These are phyloP conservation scores for Magnolia kwangsiensis DNA, from an alignment of 164 flowering plant species.

Conservation along the genomic window DNA sequence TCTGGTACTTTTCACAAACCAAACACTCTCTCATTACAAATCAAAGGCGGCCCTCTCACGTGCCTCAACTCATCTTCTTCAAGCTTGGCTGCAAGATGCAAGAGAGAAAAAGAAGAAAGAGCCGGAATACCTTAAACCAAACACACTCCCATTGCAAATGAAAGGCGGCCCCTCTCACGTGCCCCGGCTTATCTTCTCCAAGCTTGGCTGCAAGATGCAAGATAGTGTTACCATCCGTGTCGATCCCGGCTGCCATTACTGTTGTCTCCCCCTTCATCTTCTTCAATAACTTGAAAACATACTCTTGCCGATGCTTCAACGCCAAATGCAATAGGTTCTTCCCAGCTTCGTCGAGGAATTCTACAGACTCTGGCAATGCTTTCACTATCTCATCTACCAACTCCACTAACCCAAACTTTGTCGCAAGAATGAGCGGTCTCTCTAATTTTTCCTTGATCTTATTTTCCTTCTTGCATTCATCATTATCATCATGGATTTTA, in stretches of 20 bases:
- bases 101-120: no score
- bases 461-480: no score
- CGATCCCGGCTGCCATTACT: neutral
- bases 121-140: neutral
- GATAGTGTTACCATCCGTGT: neutral
- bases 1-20: no score
- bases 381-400: neutral
- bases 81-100: no score
- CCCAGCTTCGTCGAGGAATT: slow-evolving; percentile 1
- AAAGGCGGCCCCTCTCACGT: neutral
- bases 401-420: no score
- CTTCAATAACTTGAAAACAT: neutral
- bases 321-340: neutral
- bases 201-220: neutral
- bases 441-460: neutral
- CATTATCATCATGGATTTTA: no score
- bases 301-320: neutral
- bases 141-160: slow-evolving; percentile 3
- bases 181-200: neutral
- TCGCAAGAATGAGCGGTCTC: neutral
- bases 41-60: no score
- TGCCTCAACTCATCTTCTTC: no score
- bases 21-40: no score
- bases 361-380: slow-evolving; percentile 2
- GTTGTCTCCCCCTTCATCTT: neutral